These are phyloP conservation scores for Xylaria sp. DNA, from an alignment of 2,329 filamentous ascomycete species.

Conservation along the genomic window DNA sequence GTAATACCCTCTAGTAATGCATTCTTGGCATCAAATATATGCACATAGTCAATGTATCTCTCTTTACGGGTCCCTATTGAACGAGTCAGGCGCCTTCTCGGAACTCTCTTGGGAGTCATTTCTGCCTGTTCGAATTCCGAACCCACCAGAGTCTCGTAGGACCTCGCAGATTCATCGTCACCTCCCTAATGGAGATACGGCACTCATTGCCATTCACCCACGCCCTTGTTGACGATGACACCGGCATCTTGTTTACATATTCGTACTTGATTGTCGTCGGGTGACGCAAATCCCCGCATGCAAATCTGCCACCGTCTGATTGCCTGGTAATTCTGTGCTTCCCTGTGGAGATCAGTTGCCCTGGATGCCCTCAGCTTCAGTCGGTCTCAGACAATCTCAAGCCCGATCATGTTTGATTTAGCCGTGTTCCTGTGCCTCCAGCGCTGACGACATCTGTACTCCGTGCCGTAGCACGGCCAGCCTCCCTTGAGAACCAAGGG, in stretches of 20 bases:
- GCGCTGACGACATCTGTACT: slow-evolving; percentile 6
- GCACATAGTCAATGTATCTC: no score
- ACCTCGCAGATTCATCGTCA: no score
- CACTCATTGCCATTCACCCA: background rate
- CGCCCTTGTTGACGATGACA: background rate
- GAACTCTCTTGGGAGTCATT: no score
- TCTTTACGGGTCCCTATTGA: no score
- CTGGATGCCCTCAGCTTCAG: slow-evolving; percentile 1
- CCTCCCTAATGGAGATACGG: no score
- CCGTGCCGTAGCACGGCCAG: background rate
- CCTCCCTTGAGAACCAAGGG: background rate
- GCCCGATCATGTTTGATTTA: background rate
- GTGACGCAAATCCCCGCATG: background rate
- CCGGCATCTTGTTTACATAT: background rate
- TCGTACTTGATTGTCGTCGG: background rate
- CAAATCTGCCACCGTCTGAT: background rate
- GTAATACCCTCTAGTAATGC: no score
- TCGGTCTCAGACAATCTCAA: background rate
- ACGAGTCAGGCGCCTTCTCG: no score
- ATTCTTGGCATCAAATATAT: no score
- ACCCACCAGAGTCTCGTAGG: no score
- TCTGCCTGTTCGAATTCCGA: background rate
- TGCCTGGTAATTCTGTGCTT: background rate
- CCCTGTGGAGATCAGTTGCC: background rate
- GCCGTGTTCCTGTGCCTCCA: background rate